A percentile compares a stretch with the other conserved stretches of the same genome.
Evolutionary conservation across 768 basidiomycete genomes (phyloP).

Genomic region (Dacryopinax spathularia): DNA sequence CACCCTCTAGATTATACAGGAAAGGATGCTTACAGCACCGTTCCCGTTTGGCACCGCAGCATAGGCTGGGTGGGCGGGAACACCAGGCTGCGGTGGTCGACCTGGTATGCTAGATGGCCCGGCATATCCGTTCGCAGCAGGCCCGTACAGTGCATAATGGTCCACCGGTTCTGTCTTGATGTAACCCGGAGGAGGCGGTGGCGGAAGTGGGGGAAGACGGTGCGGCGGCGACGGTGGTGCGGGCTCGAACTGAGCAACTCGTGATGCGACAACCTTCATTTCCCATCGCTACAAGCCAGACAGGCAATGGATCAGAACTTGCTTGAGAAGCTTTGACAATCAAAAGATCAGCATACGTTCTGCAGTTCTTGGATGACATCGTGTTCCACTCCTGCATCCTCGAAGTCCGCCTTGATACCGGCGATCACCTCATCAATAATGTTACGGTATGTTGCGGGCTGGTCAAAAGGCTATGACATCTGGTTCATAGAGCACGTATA

Average conservation of each 20-base stretch:
- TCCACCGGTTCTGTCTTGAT: conserved; percentile 68
- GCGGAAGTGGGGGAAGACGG: conserved; percentile 36
- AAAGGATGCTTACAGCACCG: conserved; percentile 15
- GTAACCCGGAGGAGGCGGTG: conserved; percentile 37
- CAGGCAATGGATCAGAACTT: not conserved
- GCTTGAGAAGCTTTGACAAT: not conserved
- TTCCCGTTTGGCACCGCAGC: conserved; percentile 20
- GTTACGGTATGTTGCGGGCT: conserved; percentile 80
- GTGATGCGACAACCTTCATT: conserved; percentile 79
- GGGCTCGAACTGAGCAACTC: conserved; percentile 85
- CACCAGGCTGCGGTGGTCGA: conserved; percentile 6
- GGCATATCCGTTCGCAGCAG: conserved; percentile 4
- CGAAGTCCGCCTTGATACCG: conserved; percentile 82
- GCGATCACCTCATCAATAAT: conserved; percentile 95
- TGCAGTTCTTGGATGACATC: conserved; percentile 81
- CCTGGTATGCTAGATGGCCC: conserved; percentile 3
- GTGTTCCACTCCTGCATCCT: conserved; percentile 88
- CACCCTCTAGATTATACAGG: not conserved
- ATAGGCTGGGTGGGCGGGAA: conserved; percentile 3
- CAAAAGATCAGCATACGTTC: conserved; percentile 37
- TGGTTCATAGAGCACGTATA: conserved; percentile 33
- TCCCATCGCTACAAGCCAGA: conserved; percentile 72
- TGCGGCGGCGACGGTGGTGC: conserved; percentile 29
- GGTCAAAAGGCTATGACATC: conserved; percentile 41
- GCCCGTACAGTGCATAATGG: conserved; percentile 13